phyloP scores from a whole-genome alignment of 352 stramenopile genomes.

The Phytophthora sp. region DNA sequence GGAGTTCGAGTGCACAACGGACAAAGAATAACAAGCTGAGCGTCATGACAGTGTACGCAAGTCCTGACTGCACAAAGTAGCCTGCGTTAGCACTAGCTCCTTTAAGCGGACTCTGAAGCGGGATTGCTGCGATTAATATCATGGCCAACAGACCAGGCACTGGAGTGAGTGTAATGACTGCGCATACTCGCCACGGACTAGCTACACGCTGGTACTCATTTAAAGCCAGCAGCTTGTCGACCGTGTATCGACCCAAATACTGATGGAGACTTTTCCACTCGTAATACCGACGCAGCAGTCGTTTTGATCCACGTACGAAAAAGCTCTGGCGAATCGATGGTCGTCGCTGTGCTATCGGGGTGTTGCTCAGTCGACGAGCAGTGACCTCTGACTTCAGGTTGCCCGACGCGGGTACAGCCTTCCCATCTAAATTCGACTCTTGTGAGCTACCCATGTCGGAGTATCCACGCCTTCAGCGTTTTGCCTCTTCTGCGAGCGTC shows the following conservation, averaged over 20 bases:
- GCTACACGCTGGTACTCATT: slow-evolving; percentile 17
- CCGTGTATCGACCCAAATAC: slow-evolving; percentile 28
- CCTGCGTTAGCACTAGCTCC: not conserved
- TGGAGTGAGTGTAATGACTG: slow-evolving; percentile 20
- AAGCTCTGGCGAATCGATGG: slow-evolving; percentile 6
- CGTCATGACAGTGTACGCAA: slow-evolving; percentile 20
- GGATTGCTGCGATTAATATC: slow-evolving; percentile 6
- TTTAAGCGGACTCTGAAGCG: slow-evolving; percentile 3
- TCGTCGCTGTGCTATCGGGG: not conserved
- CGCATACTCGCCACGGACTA: slow-evolving; percentile 9
- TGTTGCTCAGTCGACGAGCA: not conserved
- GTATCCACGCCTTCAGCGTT: not conserved
- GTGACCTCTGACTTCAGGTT: not conserved
- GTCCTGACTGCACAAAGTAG: slow-evolving; percentile 13
- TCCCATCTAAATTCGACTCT: too few species aligned
- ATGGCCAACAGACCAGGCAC: slow-evolving; percentile 16
- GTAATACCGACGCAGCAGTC: slow-evolving; percentile 9
- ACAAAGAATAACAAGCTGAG: slow-evolving; percentile 20
- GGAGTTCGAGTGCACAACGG: slow-evolving; percentile 8
- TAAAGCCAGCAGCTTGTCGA: slow-evolving; percentile 30
- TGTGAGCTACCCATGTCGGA: not conserved
- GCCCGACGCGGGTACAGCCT: too few species aligned
- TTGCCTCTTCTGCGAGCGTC: not conserved
- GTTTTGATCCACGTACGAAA: not conserved
- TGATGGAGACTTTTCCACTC: slow-evolving; percentile 18